Evolutionary conservation across 2,329 filamentous ascomycete species (phyloP).

Genomic region (Epichloe festucae): DNA sequence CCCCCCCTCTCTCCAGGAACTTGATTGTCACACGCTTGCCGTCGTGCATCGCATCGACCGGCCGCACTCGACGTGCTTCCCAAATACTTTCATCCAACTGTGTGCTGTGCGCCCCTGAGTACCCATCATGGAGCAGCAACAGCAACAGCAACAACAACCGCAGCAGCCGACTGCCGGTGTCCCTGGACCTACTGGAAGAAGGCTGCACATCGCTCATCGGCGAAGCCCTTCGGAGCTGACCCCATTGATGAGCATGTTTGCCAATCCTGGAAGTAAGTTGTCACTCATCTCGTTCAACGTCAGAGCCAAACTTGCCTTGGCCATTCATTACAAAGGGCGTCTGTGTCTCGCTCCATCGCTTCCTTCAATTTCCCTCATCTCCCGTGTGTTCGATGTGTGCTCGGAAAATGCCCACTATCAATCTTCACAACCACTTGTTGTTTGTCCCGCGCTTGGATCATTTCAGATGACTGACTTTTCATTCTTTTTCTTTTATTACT

Average conservation of each 20-base stretch:
- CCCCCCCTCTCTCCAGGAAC: background rate
- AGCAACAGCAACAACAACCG: slow-evolving; percentile 42
- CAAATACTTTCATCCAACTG: background rate
- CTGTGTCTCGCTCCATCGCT: background rate
- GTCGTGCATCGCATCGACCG: slow-evolving; percentile 3
- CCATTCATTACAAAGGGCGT: background rate
- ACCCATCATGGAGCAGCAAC: slow-evolving; percentile 45
- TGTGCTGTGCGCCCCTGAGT: slow-evolving; percentile 28
- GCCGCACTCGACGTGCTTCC: slow-evolving; percentile 29
- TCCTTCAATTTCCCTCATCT: background rate
- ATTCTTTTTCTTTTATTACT: slow-evolving; percentile 7
- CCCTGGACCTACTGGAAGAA: slow-evolving; percentile 67
- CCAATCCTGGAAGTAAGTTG: slow-evolving; percentile 50
- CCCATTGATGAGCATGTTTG: slow-evolving; percentile 88
- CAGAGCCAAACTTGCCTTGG: background rate
- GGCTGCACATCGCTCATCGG: slow-evolving; percentile 93
- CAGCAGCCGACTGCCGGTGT: slow-evolving; percentile 42
- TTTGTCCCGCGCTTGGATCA: background rate
- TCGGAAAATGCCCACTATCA: background rate
- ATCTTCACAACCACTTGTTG: too few species aligned
- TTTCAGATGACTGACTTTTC: slow-evolving; percentile 1
- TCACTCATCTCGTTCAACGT: background rate
- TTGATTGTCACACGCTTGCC: background rate
- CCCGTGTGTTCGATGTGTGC: background rate
- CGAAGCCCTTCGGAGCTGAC: slow-evolving; percentile 95